Conservation (phyloP, 495 filamentous ascomycete genomes). For the Poronia punctata region DNA sequence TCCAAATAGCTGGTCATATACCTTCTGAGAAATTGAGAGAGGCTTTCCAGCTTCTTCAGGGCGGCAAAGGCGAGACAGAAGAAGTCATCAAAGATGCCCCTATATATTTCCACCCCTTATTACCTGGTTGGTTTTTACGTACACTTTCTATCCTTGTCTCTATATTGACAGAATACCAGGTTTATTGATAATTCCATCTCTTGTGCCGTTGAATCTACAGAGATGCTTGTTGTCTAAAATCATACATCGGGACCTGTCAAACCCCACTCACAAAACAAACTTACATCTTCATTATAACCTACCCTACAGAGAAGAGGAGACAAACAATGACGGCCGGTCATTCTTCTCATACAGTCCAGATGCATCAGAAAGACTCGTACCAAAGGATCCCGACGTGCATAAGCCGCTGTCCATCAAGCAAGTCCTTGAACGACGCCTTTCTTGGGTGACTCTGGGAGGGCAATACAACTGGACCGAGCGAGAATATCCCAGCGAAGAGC, state of each 20-base stretch:
- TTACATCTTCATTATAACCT: constrained; percentile 76
- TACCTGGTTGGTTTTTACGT: constrained; percentile 25
- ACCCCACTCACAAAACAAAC: constrained; percentile 73
- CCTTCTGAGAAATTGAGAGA: constrained; percentile 26
- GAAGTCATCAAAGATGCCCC: constrained; percentile 35
- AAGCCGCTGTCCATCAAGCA: constrained; percentile 58
- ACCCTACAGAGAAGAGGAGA: constrained; percentile 43
- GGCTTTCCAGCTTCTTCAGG: constrained; percentile 31
- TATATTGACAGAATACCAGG: constrained; percentile 40
- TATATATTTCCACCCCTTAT: constrained; percentile 37
- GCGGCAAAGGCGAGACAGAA: constrained; percentile 13
- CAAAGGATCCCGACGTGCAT: constrained; percentile 62
- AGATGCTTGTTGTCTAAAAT: constrained; percentile 57
- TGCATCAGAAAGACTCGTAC: constrained; percentile 41
- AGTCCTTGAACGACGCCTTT: constrained; percentile 67
- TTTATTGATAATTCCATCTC: constrained; percentile 63
- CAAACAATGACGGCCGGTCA: constrained; percentile 21
- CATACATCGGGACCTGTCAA: constrained; percentile 73
- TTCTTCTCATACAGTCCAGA: constrained; percentile 41
- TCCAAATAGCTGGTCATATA: constrained; percentile 30
- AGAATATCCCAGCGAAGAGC: constrained; percentile 57
- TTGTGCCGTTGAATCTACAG: constrained; percentile 65
- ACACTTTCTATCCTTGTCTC: neutral
- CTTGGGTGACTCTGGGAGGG: constrained; percentile 88
- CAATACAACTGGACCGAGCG: constrained; percentile 94